Conservation (phyloP, 441 rosid species). For the Gossypium trilobum region DNA sequence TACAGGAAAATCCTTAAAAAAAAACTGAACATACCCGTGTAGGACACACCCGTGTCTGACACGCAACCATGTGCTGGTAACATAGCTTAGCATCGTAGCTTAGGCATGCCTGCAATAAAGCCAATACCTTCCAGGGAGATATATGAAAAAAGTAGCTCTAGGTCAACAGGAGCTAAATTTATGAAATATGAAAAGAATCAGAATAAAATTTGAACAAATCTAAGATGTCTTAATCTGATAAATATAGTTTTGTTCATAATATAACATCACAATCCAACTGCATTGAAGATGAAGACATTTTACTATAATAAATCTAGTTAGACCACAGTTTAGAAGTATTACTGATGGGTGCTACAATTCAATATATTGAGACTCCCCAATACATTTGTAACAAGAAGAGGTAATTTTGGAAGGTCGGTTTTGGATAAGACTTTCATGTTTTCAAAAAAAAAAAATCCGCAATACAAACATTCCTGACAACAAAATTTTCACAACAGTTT, state of each 20-base stretch:
- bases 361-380: neutral
- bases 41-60: too few species aligned
- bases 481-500: conserved; percentile 11
- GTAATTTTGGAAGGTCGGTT: neutral
- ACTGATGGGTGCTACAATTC: neutral
- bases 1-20: too few species aligned
- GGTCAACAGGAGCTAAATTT: neutral
- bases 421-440: neutral
- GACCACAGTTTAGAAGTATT: neutral
- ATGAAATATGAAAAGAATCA: neutral
- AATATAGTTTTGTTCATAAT: neutral
- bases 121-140: neutral
- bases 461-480: conserved; percentile 41
- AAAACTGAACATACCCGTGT: too few species aligned
- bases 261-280: neutral
- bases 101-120: neutral
- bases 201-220: neutral
- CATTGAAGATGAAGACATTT: neutral
- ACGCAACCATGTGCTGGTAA: too few species aligned
- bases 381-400: neutral
- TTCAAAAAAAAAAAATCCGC: conserved; percentile 14
- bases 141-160: neutral
- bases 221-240: neutral
- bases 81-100: neutral
- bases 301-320: neutral